phyloP scores from a whole-genome alignment of 228 moss, liverwort and hornwort species.

The Sphagnum magellanicum region DNA sequence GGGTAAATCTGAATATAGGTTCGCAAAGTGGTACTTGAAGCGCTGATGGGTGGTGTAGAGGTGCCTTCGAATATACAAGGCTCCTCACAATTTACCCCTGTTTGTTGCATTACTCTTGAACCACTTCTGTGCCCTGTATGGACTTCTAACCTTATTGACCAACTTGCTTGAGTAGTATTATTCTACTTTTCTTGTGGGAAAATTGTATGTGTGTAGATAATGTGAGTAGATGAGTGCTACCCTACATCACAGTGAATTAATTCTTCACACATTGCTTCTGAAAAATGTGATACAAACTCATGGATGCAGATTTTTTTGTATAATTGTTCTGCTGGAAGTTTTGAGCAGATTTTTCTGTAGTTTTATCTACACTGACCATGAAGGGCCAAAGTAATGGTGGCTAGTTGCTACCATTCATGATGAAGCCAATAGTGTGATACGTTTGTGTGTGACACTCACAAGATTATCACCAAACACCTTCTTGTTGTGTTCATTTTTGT shows the following conservation, averaged over 20 bases:
- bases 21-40: slow-evolving; percentile 58
- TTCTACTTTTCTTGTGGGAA: not conserved
- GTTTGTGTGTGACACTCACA: too few species aligned
- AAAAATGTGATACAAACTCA: not conserved
- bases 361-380: too few species aligned
- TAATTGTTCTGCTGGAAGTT: not conserved
- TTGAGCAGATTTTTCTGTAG: too few species aligned
- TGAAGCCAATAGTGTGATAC: too few species aligned
- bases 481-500: not conserved
- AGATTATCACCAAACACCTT: not conserved
- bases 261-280: not conserved
- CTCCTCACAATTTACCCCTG: slow-evolving; percentile 48
- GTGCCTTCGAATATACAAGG: slow-evolving; percentile 26
- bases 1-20: slow-evolving; percentile 44
- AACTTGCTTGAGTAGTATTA: too few species aligned
- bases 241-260: not conserved
- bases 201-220: not conserved
- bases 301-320: not conserved
- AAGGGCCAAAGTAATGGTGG: too few species aligned
- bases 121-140: slow-evolving; percentile 72
- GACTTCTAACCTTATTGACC: not conserved
- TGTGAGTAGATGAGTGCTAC: not conserved
- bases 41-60: slow-evolving; percentile 59
- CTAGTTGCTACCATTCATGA: too few species aligned
- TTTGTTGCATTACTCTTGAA: slow-evolving; percentile 94